A percentile compares a stretch with the other conserved stretches of the same genome.
Conservation (phyloP, 208 protist species). For the Crithidia fasciculata region DNA sequence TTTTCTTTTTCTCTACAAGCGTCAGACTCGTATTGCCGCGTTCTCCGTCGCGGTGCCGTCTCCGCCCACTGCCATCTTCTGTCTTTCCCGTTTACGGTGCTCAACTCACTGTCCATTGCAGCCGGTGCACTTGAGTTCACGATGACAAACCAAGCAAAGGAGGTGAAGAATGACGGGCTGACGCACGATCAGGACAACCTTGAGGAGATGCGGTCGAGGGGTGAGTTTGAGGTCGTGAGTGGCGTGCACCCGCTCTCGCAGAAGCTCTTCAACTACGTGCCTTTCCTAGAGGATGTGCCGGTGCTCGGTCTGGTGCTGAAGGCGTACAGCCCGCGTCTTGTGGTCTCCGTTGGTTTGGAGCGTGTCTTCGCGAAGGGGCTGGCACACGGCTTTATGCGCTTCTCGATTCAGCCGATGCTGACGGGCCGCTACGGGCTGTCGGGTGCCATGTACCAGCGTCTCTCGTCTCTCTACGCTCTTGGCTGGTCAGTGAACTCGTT, state of each 20-base stretch:
- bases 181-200: not conserved
- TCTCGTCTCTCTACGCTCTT: constrained; percentile 40
- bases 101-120: too few relatives aligned
- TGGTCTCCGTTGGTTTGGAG: constrained; percentile 23
- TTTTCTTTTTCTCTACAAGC: not conserved
- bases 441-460: constrained; percentile 39
- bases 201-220: not conserved
- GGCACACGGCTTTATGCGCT: constrained; percentile 21
- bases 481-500: constrained; percentile 52
- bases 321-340: constrained; percentile 28
- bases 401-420: constrained; percentile 33
- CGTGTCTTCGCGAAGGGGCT: constrained; percentile 28
- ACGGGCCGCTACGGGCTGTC: constrained; percentile 14
- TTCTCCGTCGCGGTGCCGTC: too few relatives aligned
- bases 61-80: too few relatives aligned
- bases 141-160: not conserved
- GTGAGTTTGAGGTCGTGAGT: not conserved
- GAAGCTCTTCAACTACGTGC: constrained; percentile 32
- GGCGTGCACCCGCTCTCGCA: constrained; percentile 26
- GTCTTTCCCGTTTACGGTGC: too few relatives aligned
- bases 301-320: constrained; percentile 37
- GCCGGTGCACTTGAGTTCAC: too few relatives aligned
- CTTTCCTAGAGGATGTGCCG: constrained; percentile 34
- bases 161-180: not conserved
- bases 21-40: not conserved